These are phyloP conservation scores for Candida sanyaensis DNA, from an alignment of 1,139 yeast species.

Conservation along the genomic window DNA sequence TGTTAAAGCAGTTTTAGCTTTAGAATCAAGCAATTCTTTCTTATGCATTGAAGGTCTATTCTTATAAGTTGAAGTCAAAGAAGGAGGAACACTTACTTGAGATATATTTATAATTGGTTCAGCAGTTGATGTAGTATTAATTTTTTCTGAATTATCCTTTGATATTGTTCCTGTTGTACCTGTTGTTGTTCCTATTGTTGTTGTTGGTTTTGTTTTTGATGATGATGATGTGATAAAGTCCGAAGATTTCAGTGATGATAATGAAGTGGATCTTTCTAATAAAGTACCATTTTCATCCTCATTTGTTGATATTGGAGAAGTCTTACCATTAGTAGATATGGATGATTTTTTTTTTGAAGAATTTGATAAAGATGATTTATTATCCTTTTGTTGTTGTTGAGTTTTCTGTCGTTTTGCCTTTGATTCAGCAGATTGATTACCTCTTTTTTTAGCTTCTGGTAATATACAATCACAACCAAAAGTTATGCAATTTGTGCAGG, in stretches of 20 bases:
- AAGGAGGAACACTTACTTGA: constrained; percentile 47
- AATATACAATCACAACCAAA: constrained; percentile 73
- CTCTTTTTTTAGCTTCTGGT: constrained; percentile 58
- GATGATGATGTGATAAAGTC: not conserved
- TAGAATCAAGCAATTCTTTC: constrained; percentile 30
- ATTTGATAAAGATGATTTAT: not conserved
- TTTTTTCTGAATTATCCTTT: too few relatives aligned
- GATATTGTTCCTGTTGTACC: too few relatives aligned
- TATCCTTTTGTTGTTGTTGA: not conserved
- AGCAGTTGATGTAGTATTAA: constrained; percentile 6
- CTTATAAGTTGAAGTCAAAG: constrained; percentile 44
- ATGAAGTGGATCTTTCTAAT: not conserved
- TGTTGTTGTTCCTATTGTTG: too few relatives aligned
- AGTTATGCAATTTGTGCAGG: constrained; percentile 76
- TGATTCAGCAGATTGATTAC: constrained; percentile 27
- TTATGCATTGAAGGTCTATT: constrained; percentile 43
- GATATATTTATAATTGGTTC: constrained; percentile 49
- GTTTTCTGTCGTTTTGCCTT: constrained; percentile 21
- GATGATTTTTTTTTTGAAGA: not conserved
- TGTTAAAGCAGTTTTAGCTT: constrained; percentile 35
- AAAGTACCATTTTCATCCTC: not conserved
- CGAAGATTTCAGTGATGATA: not conserved
- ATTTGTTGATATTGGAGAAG: too few relatives aligned
- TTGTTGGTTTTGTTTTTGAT: too few relatives aligned
- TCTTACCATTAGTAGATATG: not conserved